Evolutionary conservation across 768 basidiomycete species (phyloP), one percentile per base, ranked within the genome.

Genomic region (Lentinula lateritia): DNA sequence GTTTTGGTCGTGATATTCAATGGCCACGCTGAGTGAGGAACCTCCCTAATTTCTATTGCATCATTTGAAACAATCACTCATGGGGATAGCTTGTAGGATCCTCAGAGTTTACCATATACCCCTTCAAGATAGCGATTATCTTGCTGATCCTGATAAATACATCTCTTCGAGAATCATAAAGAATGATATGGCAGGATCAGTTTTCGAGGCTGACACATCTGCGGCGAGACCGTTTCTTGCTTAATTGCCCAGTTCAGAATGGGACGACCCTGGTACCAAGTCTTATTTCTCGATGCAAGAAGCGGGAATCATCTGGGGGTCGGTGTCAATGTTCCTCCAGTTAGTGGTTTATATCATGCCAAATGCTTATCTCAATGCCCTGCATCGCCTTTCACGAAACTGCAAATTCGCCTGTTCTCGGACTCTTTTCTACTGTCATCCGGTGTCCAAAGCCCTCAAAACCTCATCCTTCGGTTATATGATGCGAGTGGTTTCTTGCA

Each of bases 351-450:
- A 6, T 23, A 10, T 10, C 4, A 13, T 15, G 28, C 16, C 15
- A 56, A 9, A 34, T 32, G 16, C 6, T 12, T 8, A 6, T 20
- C 9, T 56, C 13, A 4, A 56, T 12, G 16, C 42, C 46, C 9
- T 59, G n/a, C 3, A 28, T 39, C 43, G 75, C 64, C 67, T 20
- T 69, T 77, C 28, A 67, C 70, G 20, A 69, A 72, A 60, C 50
- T 77, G 6, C 73, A 72, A 50, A 69, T 77, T 42, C 69, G 70
- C 48, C 60, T 79, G 39, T 70, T 67, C 54, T 63, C 66, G 3
- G 64, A 68, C 10, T 71, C 69, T 42, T 64, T 79, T 15, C 23
- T 59, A 16, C 65, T 74, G 35, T 62, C 78, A 28, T 63, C 74
- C 2, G 75, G 75, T 18, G 58, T 72, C 3, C 66, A 69, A 60